Evolutionary conservation across 371 early-diverging fungal species (phyloP).

Genomic region (Ordospora pajunii): DNA sequence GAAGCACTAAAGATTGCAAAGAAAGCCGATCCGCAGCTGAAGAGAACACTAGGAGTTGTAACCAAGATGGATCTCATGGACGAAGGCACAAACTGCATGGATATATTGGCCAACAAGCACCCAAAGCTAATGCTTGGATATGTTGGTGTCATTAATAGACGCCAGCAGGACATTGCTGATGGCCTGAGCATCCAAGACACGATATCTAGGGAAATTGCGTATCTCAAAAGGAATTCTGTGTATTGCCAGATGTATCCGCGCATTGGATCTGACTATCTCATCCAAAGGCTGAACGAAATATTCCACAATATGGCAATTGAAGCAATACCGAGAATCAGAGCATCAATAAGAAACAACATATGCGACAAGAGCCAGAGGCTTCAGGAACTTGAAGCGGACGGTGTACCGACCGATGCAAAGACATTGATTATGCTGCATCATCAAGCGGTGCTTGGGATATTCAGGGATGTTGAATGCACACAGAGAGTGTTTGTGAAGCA

Average conservation of each 20-base stretch:
- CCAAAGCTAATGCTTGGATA: slow-evolving; percentile 87
- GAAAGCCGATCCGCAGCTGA: slow-evolving; percentile 78
- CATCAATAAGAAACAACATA: slow-evolving; percentile 7
- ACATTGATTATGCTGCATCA: not conserved
- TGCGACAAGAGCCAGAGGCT: not conserved
- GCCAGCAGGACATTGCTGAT: slow-evolving; percentile 64
- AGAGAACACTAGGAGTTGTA: slow-evolving; percentile 88
- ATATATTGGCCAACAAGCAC: slow-evolving; percentile 69
- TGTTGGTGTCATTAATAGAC: slow-evolving; percentile 87
- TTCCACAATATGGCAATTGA: slow-evolving; percentile 9
- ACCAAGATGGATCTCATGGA: slow-evolving; percentile 95
- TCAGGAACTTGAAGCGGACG: not conserved
- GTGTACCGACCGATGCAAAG: not conserved
- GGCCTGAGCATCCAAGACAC: slow-evolving; percentile 10
- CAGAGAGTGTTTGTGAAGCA: not conserved
- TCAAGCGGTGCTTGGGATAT: not conserved
- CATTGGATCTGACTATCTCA: slow-evolving; percentile 21
- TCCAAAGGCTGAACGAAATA: slow-evolving; percentile 8
- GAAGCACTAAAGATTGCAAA: slow-evolving; percentile 86
- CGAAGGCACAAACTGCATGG: slow-evolving; percentile 66
- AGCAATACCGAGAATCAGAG: slow-evolving; percentile 11
- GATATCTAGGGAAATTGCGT: slow-evolving; percentile 20
- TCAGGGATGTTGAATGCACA: not conserved
- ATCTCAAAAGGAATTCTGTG: slow-evolving; percentile 20
- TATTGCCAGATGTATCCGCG: slow-evolving; percentile 1